Evolutionary conservation across 2,329 filamentous ascomycete genomes (phyloP), one percentile per base, ranked within the genome.

Genomic region (Tolypocladium capitatum): DNA sequence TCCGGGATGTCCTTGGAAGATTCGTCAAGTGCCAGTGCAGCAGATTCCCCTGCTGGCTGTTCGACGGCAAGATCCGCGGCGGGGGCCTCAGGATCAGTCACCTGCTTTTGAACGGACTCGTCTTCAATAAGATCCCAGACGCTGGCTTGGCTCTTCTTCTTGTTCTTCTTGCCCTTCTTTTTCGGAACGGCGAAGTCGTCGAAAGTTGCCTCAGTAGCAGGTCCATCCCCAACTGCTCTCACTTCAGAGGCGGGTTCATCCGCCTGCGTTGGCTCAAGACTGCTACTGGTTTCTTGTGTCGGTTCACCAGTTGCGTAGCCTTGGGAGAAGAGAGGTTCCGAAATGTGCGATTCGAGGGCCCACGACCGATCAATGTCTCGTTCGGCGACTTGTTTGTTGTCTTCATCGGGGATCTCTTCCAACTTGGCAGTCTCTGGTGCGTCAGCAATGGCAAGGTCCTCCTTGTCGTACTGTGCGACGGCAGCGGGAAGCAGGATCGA

Each of bases 151-250:
- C 57, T 65, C 42, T 59, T 54, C 51, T 66, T 62, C 52, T 64
- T 63, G 46, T 60, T 63, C 47, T 62, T 65, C 52, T 63, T 63
- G 33, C 40, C 51, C 50, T 64, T 63, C 52, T 64, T 65, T 30
- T 55, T 36, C 16, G 52, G 33, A 49, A 53, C 52, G 13, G 28
- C 31, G 9, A 32, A 43, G 8, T 43, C 33, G 2, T 48, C 46
- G 10, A 38, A 10, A 7, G 20, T 16, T 21, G 48, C 40, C 32
- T 56, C 56, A 13, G 42, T 34, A 7, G 28, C 10, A 42, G 50
- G 41, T 9, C 46, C 46, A 30, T 53, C 48, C 4, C 30, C 24
- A 41, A 9, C 28, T 24, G 24, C 45, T 7, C 9, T 20, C 20
- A 27, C 51, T 20, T 45, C 31, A 10, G 33, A n/a, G 21, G 40